Percentiles rank a stretch among this genome's conserved stretches.
These are phyloP conservation scores for Blastocystis sp. DNA, from an alignment of 352 stramenopile genomes.

Conservation along the genomic window DNA sequence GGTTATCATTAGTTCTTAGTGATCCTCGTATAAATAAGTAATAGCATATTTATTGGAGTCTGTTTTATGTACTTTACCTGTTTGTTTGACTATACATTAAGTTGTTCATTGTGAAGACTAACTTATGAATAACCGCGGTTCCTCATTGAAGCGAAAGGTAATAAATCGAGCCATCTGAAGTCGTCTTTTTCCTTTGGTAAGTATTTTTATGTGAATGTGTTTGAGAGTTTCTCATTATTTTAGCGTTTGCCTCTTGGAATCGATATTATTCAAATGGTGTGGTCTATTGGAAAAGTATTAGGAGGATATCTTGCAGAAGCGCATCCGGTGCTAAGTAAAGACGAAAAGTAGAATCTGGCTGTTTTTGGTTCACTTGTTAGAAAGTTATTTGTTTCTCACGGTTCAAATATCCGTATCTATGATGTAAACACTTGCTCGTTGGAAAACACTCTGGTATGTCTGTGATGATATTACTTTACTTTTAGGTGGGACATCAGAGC, in stretches of 20 bases:
- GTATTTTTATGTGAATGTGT: background rate
- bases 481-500: background rate
- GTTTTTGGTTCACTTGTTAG: background rate
- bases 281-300: conserved; percentile 45
- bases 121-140: background rate
- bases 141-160: background rate
- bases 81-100: background rate
- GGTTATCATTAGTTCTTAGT: background rate
- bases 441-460: background rate
- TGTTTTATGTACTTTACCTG: background rate
- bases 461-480: background rate
- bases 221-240: background rate
- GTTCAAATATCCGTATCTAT: conserved; percentile 54
- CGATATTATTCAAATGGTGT: conserved; percentile 29
- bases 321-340: background rate
- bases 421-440: conserved; percentile 1
- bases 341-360: background rate
- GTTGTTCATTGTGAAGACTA: background rate
- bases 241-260: background rate
- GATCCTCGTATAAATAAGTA: background rate
- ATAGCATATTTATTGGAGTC: background rate
- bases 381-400: conserved; percentile 50
- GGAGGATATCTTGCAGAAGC: conserved; percentile 15
- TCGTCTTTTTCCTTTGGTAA: background rate
- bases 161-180: background rate